Evolutionary conservation across 1,284 basidiomycete species (phyloP).

Genomic region (Ganoderma lingzhi): DNA sequence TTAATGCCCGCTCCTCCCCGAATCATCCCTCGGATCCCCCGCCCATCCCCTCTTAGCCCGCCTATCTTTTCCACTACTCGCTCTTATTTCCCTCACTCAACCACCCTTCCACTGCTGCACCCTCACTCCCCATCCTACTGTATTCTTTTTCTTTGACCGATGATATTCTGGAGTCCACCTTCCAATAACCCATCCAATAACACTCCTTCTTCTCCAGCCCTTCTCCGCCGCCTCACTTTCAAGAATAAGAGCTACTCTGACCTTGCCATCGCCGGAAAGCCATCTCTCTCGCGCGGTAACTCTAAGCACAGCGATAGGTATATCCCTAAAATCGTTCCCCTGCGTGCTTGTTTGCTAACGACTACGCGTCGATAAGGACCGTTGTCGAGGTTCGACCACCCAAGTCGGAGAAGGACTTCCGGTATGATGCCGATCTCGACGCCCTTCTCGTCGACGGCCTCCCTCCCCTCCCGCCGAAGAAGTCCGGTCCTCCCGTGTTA

Average conservation of each 20-base stretch:
- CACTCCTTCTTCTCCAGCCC: conserved; percentile 7
- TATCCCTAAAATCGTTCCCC: neutral
- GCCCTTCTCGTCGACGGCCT: conserved; percentile 23
- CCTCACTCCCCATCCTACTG: neutral
- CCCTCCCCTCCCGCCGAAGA: conserved; percentile 23
- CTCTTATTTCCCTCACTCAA: conserved; percentile 25
- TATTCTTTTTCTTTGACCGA: neutral
- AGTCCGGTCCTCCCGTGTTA: conserved; percentile 7
- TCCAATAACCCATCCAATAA: neutral
- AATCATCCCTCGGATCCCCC: conserved; percentile 18
- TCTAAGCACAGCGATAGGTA: conserved; percentile 29
- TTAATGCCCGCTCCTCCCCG: conserved; percentile 14
- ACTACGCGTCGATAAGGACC: conserved; percentile 19
- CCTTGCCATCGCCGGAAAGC: conserved; percentile 18
- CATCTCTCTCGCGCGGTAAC: conserved; percentile 21
- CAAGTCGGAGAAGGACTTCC: conserved; percentile 13
- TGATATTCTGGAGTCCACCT: conserved; percentile 2
- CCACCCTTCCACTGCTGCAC: conserved; percentile 7
- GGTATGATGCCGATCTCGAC: conserved; percentile 13
- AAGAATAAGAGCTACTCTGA: conserved; percentile 25
- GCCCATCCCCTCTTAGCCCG: neutral
- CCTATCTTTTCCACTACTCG: conserved; percentile 18
- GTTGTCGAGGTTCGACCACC: conserved; percentile 16
- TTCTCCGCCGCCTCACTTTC: conserved; percentile 24
- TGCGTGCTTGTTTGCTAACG: neutral